Evolutionary conservation across 768 basidiomycete species (phyloP).

Genomic region (Suillus clintonianus): DNA sequence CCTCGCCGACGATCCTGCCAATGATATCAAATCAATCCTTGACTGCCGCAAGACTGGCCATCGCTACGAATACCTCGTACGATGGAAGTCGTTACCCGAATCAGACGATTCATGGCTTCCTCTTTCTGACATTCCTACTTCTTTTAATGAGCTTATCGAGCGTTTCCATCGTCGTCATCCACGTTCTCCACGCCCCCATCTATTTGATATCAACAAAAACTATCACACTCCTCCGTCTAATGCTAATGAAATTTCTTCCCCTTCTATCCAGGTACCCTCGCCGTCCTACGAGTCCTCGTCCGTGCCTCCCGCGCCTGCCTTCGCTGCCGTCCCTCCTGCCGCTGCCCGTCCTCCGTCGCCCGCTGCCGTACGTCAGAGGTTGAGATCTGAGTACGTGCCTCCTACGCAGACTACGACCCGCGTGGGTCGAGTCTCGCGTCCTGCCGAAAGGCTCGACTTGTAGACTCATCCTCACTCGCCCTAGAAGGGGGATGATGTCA

Average conservation of each 20-base stretch:
- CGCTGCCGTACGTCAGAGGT: slow-evolving; percentile 6
- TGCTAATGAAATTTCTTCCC: not conserved
- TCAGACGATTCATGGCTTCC: slow-evolving; percentile 9
- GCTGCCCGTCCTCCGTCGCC: slow-evolving; percentile 11
- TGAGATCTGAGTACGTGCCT: slow-evolving; percentile 19
- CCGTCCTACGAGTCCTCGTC: too few species aligned
- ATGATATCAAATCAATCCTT: slow-evolving; percentile 5
- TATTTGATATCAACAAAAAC: not conserved
- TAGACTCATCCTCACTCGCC: not conserved
- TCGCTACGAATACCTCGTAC: slow-evolving; percentile 17
- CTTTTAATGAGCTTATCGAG: not conserved
- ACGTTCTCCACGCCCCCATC: not conserved
- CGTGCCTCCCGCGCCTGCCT: not conserved
- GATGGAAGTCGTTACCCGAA: slow-evolving; percentile 15
- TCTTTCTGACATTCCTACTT: slow-evolving; percentile 5
- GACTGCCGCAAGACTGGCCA: slow-evolving; percentile 8
- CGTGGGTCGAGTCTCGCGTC: slow-evolving; percentile 20
- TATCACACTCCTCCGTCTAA: not conserved
- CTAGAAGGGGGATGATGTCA: slow-evolving; percentile 16
- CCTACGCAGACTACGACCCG: slow-evolving; percentile 20
- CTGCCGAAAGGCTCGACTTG: slow-evolving; percentile 10
- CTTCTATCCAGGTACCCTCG: not conserved
- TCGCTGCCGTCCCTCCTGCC: too few species aligned
- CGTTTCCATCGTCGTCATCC: not conserved
- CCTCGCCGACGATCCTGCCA: not conserved